Base-by-base conservation (phyloP, 1,284 basidiomycete genomes). In the Rhodotorula sp. region DNA sequence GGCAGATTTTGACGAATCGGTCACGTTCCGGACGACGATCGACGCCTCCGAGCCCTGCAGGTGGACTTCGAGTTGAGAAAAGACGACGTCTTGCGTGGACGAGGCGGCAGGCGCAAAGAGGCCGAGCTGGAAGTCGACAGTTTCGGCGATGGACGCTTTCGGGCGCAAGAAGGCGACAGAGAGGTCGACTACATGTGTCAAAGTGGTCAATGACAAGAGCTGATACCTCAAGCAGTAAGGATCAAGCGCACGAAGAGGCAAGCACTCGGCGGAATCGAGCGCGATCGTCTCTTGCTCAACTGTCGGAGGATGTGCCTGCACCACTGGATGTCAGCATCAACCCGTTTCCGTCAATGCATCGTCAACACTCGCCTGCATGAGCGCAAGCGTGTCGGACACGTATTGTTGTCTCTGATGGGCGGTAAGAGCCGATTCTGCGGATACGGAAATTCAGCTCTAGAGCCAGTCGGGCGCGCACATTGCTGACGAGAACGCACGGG, bases 301-400 rank as follows among this genome's bases (percentile, higher is more conserved):
- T 43, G 39, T 12, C 39, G 39, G 39, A 43, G 39, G 39, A 43
- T 43, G 39, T 43, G 39, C 39, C 39, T 43, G 39, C 39, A 43
- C 39, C 39, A 43, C 39, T 43, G 39, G 39, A 43, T 43, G 39
- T 43, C 39, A 43, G 39, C 34, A 43, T 43, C 39, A 43, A 12
- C 39, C 12, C 8, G 39, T 14, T 43, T 14, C 39, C 39, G 39
- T 43, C 8, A 10, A 43, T 2, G 39, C 39, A 43, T 12, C 39
- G 39, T 43, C 8, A 43, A 43, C 21, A 58, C 78, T 65, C 69
- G 90, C 90, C 86, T 87, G 85, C 47, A 94, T 81, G 15, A 93
- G 84, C 2, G 86, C 86, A 26, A 89, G 65, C 47, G 94, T 75
- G 80, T 91, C 90, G 46, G 89, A 87, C 77, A 90, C 79, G 52